Base-by-base conservation (phyloP, 345 rosid species). In the Rhodomyrtus tomentosa region DNA sequence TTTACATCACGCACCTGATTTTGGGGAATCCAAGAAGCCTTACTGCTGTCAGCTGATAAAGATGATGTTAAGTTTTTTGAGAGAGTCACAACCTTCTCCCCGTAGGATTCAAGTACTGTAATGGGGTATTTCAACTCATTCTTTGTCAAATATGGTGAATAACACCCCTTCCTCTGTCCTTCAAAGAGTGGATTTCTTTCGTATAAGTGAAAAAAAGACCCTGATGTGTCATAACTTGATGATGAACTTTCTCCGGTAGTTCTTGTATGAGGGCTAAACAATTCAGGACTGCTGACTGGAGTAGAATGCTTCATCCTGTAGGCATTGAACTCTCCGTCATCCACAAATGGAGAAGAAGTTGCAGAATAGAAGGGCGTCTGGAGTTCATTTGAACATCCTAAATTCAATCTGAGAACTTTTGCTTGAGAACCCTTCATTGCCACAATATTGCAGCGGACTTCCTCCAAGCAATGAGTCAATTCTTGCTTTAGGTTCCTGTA, bases 401-500 rank as follows among this genome's bases (percentile, higher is more conserved):
- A 87, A 84, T 93, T 93, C 40, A 94, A 94, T 90, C 95, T 89
- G 14, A 94, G 91, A 80, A 94, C 92, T 88, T 93, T 92, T 32
- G 94, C 92, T 85, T 85, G 92, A 83, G 94, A 90, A 83, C 91
- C 92, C 83, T 93, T 93, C 91, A 93, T 91, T 81, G 87, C 88
- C 50, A 92, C 95, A 68, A 92, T 88, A 82, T 92, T 94, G 92
- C 97, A 94, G 52, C 89, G 91, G 84, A 94, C 93, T 82, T 92
- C 93, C 84, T 92, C 94, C 45, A 93, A 87, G 91, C 97, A 94
- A 80, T 90, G 91, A 85, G 86, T 92, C 87, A 91, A 83, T 87
- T 94, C 97, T 58, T 87, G 91, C 91, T 91, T 94, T 74, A 94
- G 85, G 83, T 93, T 90, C 90, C 97, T 94, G 94, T 83, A 49